A percentile compares a stretch with the other conserved stretches of the same genome.
These are phyloP conservation scores for Scheffersomyces parashehatae DNA, from an alignment of 1,139 yeast genomes.

Conservation along the genomic window DNA sequence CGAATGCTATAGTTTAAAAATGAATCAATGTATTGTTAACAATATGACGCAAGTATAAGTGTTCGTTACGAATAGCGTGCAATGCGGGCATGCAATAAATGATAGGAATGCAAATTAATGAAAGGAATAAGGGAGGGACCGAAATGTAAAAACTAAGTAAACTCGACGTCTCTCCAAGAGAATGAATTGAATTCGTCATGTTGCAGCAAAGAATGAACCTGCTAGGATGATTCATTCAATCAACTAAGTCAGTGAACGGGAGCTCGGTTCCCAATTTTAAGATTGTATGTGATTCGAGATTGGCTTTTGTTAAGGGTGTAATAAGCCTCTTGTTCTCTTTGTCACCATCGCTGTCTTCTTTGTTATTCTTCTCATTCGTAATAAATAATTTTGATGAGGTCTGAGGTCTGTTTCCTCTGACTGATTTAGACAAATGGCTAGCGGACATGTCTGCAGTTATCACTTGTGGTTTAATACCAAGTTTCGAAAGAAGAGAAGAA, in stretches of 20 bases:
- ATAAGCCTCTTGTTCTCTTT: slow-evolving; percentile 16
- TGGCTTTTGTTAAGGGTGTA: slow-evolving; percentile 33
- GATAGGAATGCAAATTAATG: too few relatives aligned
- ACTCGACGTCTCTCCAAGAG: too few relatives aligned
- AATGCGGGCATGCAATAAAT: too few relatives aligned
- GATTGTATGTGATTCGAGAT: slow-evolving; percentile 32
- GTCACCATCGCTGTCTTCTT: slow-evolving; percentile 11
- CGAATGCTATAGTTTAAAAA: too few relatives aligned
- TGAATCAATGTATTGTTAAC: too few relatives aligned
- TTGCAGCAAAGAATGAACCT: too few relatives aligned
- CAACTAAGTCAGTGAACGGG: slow-evolving; percentile 29
- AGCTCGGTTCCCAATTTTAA: slow-evolving; percentile 15
- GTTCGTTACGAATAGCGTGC: too few relatives aligned
- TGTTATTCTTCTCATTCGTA: slow-evolving; percentile 1
- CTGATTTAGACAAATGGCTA: slow-evolving; percentile 10
- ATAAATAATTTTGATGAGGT: slow-evolving; percentile 2
- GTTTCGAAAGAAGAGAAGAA: slow-evolving; percentile 36
- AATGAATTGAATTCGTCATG: too few relatives aligned
- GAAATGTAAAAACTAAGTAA: too few relatives aligned
- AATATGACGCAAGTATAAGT: too few relatives aligned
- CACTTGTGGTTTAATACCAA: slow-evolving; percentile 48
- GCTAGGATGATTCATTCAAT: too few relatives aligned
- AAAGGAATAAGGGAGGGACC: too few relatives aligned
- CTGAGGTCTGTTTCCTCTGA: slow-evolving; percentile 6
- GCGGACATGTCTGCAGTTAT: slow-evolving; percentile 29